Base-by-base conservation (phyloP, 2,329 filamentous ascomycete species). In the Fusarium ramigenum region DNA sequence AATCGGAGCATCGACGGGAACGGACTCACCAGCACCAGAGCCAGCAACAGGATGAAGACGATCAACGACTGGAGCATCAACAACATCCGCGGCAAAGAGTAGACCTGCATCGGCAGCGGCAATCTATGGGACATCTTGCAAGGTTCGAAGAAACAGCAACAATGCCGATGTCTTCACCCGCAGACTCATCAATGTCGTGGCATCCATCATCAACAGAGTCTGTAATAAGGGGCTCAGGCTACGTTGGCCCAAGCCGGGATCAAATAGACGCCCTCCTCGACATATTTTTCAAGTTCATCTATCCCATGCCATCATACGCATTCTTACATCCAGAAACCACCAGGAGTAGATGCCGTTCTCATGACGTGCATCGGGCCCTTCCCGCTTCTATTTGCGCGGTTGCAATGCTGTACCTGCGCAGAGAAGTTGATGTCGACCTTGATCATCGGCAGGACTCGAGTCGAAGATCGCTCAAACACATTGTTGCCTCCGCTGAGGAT, bases 401-500 rank as follows among this genome's bases (percentile, higher is more conserved):
- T 49, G 10, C 21, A 30, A 32, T 8, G 28, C 4, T 49, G 46
- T 32, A 32, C 28, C 28, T 49, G 15, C 21, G 3, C 3, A 30
- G 46, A 7, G 46, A 49, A 16, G 21, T 32, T 18, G 28, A 30
- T 7, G 28, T 49, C 9, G 5, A 32, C 9, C 14, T 30, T 2
- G 7, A 18, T 32, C 21, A 4, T 18, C 15, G 0, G n/a, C 9
- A n/a, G 4, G 19, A 49, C 28, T 49, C 28, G 15, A 12, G 28
- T 32, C 28, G 7, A n/a, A n/a, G 28, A n/a, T 3, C 5, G 5
- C 4, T 16, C 9, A 9, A 16, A 9, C 1, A 30, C 19, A n/a
- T 18, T 1, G 15, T 32, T 49, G 3, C 28, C 19, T 49, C 46
- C 5, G 14, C 21, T n/a, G 28, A 32, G 2, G 21, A 32, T 18